Percentiles rank a stretch among this genome's conserved stretches.
These are phyloP conservation scores for Candida odintsovae DNA, from an alignment of 805 yeast species.

Conservation along the genomic window DNA sequence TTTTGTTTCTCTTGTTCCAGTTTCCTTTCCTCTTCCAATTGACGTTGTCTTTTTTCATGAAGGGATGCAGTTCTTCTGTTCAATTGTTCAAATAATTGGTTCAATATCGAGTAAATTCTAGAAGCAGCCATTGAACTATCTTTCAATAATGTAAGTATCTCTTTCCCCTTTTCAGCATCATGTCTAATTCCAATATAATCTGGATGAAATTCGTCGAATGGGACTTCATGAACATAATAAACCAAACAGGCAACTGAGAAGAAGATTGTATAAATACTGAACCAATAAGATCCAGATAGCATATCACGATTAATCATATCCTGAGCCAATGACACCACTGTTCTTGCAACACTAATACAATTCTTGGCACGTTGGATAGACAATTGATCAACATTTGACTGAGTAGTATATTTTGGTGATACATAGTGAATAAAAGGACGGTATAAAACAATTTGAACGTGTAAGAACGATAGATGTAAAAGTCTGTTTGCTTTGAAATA, in stretches of 20 bases:
- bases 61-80: slow-evolving; percentile 62
- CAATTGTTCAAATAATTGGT: slow-evolving; percentile 72
- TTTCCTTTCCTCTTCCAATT: slow-evolving; percentile 2
- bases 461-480: slow-evolving; percentile 63
- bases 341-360: slow-evolving; percentile 78
- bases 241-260: slow-evolving; percentile 84
- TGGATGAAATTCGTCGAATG: slow-evolving; percentile 38
- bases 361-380: slow-evolving; percentile 72
- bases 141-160: slow-evolving; percentile 63
- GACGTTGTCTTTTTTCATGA: slow-evolving; percentile 23
- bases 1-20: slow-evolving; percentile 7
- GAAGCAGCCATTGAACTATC: slow-evolving; percentile 73
- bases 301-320: slow-evolving; percentile 70
- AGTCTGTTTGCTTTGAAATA: slow-evolving; percentile 72
- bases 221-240: slow-evolving; percentile 63
- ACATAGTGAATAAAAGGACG: slow-evolving; percentile 86
- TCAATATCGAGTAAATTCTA: slow-evolving; percentile 73
- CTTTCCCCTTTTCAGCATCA: slow-evolving; percentile 80
- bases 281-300: slow-evolving; percentile 86
- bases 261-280: slow-evolving; percentile 81
- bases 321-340: slow-evolving; percentile 74
- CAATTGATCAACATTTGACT: slow-evolving; percentile 42
- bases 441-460: slow-evolving; percentile 75
- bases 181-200: slow-evolving; percentile 55
- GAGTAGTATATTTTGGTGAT: slow-evolving; percentile 43